A percentile compares a stretch with the other conserved stretches of the same genome.
Evolutionary conservation across 1,139 yeast genomes (phyloP).

Genomic region (Saccharomyces hybrid): DNA sequence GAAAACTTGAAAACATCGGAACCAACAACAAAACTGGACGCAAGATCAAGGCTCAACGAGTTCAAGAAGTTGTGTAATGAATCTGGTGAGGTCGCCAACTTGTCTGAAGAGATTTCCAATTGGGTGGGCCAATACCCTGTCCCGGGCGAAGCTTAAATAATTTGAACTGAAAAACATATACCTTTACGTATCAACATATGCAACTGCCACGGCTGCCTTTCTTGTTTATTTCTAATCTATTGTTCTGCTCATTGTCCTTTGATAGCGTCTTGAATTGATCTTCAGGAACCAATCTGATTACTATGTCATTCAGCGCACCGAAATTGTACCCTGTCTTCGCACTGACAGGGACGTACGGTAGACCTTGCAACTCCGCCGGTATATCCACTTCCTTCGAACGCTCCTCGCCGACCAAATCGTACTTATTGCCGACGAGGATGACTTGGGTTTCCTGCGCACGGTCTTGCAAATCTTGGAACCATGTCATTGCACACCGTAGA

Average conservation of each 20-base stretch:
- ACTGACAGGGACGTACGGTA: constrained; percentile 71
- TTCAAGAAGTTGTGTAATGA: constrained; percentile 61
- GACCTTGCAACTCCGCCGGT: not conserved
- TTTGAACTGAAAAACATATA: not conserved
- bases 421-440: constrained; percentile 73
- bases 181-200: not conserved
- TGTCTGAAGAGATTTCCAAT: constrained; percentile 52
- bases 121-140: constrained; percentile 71
- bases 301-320: constrained; percentile 64
- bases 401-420: constrained; percentile 45
- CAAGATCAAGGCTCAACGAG: constrained; percentile 55
- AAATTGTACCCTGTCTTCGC: constrained; percentile 88
- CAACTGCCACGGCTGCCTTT: constrained; percentile 3
- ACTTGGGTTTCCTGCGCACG: constrained; percentile 73
- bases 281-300: constrained; percentile 69
- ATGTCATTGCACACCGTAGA: constrained; percentile 79
- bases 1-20: constrained; percentile 52
- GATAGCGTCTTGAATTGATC: constrained; percentile 12
- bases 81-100: constrained; percentile 46
- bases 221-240: constrained; percentile 2
- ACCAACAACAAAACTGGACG: constrained; percentile 40
- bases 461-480: constrained; percentile 88
- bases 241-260: not conserved
- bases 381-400: constrained; percentile 4
- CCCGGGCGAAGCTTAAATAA: constrained; percentile 53